Evolutionary conservation across 2,329 filamentous ascomycete genomes (phyloP), one percentile per base, ranked within the genome.

Genomic region (Pseudogymnoascus sp.): DNA sequence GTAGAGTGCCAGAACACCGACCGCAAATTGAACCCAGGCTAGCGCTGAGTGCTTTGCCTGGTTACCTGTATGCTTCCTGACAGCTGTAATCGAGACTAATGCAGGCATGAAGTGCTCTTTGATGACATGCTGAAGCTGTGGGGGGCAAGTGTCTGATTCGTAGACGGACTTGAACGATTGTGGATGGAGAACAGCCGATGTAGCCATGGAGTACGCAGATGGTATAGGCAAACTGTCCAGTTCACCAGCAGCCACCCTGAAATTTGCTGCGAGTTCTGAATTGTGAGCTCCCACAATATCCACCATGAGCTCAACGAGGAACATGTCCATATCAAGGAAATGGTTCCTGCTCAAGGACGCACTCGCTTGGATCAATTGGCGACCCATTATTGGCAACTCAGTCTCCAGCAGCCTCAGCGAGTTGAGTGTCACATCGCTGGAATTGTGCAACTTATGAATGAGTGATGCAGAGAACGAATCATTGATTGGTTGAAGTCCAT

Each of bases 1-100:
- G 70, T 93, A 97, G 2, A 97, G 79, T 64, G 83, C 83, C 57
- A 97, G 78, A 38, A 87, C 84, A 14, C 87, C 86, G 18, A 92
- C 74, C 1, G 90, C 87, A 63, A 96, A 86, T 58, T 88, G 80
- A 28, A 92, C 80, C 85, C 92, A 94, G 4, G 89, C 87, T 20
- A 87, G 74, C 18, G 84, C 81, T 18, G 79, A 75, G 58, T 74
- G 71, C 59, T 66, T 67, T 37, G 72, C 69, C 8, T 68, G 60
- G n/a, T 66, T 61, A 5, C 67, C 63, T 18, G 68, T 61, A 4
- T 68, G 41, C 47, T 71, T 66, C 22, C 63, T 65, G 16, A 70
- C 69, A 33, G 74, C 66, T 30, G 68, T 65, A 36, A 72, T 68
- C 16, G 70, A 65, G 28, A 67, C 18, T 1, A 67, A 69, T 41